These are phyloP conservation scores for Psophocarpus tetragonolobus DNA, from an alignment of 306 rosid genomes.

Conservation along the genomic window DNA sequence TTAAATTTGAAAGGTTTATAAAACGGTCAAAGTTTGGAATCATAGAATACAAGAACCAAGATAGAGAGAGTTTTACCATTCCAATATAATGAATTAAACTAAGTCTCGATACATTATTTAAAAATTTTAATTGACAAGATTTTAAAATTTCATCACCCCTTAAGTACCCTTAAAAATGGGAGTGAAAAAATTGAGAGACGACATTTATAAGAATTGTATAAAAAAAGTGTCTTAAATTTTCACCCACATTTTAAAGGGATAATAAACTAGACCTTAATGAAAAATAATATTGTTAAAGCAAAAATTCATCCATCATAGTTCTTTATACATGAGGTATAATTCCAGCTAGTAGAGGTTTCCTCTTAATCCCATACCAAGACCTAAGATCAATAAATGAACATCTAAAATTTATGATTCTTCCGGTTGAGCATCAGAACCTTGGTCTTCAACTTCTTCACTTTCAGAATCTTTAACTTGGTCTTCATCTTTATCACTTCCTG, in stretches of 20 bases:
- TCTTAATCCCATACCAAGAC: conserved; percentile 29
- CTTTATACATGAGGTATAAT: conserved; percentile 37
- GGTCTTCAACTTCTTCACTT: conserved; percentile 48
- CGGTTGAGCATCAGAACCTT: conserved; percentile 19
- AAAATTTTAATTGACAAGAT: neutral
- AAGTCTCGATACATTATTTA: conserved; percentile 21
- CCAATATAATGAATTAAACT: neutral
- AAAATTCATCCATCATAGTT: conserved; percentile 32
- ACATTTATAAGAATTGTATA: neutral
- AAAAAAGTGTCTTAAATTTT: neutral
- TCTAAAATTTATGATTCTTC: conserved; percentile 40
- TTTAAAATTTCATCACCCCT: neutral
- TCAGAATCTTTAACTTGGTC: conserved; percentile 43
- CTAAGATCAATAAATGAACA: conserved; percentile 29
- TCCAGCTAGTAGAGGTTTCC: conserved; percentile 35
- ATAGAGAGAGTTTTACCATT: neutral
- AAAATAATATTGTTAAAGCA: conserved; percentile 30
- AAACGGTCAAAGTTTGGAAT: neutral
- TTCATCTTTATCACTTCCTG: conserved; percentile 53
- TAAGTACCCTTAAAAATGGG: neutral
- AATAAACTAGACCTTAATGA: conserved; percentile 4
- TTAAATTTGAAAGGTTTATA: neutral
- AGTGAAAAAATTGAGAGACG: neutral
- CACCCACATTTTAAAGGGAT: conserved; percentile 18
- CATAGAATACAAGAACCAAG: neutral